Conservation (phyloP, 495 filamentous ascomycete species). For the Penicillium salamii region DNA sequence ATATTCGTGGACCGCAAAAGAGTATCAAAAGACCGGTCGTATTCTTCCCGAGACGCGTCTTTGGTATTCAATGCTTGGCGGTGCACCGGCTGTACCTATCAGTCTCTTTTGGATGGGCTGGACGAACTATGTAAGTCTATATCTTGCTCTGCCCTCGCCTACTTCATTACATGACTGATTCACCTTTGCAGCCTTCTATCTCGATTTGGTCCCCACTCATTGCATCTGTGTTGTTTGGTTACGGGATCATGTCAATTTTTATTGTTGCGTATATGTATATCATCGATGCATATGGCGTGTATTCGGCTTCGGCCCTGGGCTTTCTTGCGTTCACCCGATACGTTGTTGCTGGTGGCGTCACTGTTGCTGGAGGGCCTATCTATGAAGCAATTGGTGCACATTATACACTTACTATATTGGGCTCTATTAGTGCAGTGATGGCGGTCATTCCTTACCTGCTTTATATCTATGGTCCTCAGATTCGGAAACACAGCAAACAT, state of each 20-base stretch:
- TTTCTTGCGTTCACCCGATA: conserved; percentile 48
- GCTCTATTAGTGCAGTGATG: conserved; percentile 37
- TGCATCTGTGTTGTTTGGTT: conserved; percentile 49
- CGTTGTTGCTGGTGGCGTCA: conserved; percentile 44
- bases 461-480: conserved; percentile 45
- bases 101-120: conserved; percentile 63
- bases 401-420: conserved; percentile 52
- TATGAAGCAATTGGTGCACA: conserved; percentile 48
- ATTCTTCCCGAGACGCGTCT: conserved; percentile 52
- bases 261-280: conserved; percentile 49
- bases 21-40: conserved; percentile 2
- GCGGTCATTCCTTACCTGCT: conserved; percentile 50
- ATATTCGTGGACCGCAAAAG: conserved; percentile 25
- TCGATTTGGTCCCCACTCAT: conserved; percentile 50
- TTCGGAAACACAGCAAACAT: conserved; percentile 43
- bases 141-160: no score
- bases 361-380: conserved; percentile 41
- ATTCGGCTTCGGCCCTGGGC: conserved; percentile 40
- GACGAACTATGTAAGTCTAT: conserved; percentile 42
- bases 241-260: conserved; percentile 46
- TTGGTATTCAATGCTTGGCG: conserved; percentile 56
- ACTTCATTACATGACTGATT: background rate
- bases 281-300: conserved; percentile 46
- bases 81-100: conserved; percentile 51
- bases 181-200: conserved; percentile 30